phyloP scores from a whole-genome alignment of 768 basidiomycete species.

The Agrocybe praecox region DNA sequence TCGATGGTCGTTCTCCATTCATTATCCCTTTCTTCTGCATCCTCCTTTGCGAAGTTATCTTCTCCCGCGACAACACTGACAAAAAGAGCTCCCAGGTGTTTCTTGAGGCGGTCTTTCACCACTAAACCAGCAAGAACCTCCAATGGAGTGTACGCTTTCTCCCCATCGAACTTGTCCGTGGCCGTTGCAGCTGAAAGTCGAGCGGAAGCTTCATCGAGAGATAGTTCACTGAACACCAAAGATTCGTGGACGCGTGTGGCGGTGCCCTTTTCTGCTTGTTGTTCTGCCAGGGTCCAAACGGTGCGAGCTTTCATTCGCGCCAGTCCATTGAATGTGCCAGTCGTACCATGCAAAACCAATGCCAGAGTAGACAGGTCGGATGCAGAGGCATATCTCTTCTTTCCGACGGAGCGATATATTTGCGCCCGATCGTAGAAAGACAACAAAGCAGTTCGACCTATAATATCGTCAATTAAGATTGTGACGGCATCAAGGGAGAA shows the following conservation, averaged over 20 bases:
- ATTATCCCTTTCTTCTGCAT: conserved; percentile 36
- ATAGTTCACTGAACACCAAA: conserved; percentile 54
- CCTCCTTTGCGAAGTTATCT: conserved; percentile 21
- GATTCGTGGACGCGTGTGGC: conserved; percentile 44
- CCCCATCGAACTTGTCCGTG: conserved; percentile 16
- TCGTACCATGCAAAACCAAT: conserved; percentile 44
- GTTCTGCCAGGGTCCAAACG: conserved; percentile 32
- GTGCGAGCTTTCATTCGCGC: conserved; percentile 42
- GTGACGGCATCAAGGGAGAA: not conserved
- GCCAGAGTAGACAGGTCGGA: conserved; percentile 60
- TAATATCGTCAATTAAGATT: conserved; percentile 3
- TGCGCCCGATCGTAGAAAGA: conserved; percentile 46
- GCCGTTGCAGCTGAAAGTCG: conserved; percentile 15
- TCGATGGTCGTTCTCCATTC: conserved; percentile 54
- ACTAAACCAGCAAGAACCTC: conserved; percentile 51
- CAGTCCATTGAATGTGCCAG: conserved; percentile 35
- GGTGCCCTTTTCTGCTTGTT: conserved; percentile 4
- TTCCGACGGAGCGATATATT: conserved; percentile 56
- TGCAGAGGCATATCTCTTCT: conserved; percentile 39
- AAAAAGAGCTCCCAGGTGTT: conserved; percentile 58
- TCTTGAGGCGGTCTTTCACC: conserved; percentile 53
- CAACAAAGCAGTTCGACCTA: conserved; percentile 23
- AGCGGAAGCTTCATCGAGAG: conserved; percentile 54
- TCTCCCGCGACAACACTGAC: conserved; percentile 41
- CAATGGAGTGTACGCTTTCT: conserved; percentile 37